Conservation (phyloP, 495 filamentous ascomycete genomes). For the Rhizodiscina lignyota region DNA sequence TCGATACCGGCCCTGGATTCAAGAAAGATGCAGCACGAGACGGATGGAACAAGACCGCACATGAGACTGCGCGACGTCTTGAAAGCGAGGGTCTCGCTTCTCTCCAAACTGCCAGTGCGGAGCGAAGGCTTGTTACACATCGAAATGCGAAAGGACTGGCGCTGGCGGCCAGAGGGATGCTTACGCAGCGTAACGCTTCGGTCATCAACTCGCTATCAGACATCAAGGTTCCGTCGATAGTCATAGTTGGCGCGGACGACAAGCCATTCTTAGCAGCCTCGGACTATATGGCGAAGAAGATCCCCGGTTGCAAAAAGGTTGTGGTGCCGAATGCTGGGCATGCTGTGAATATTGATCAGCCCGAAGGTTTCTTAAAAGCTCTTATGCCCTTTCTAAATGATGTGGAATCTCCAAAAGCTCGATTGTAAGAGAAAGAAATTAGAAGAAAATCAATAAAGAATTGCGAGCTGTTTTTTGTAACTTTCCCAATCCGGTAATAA, state of each 20-base stretch:
- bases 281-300: slow-evolving; percentile 13
- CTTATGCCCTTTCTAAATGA: slow-evolving; percentile 5
- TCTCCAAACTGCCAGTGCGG: slow-evolving; percentile 4
- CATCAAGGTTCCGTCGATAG: slow-evolving; percentile 8
- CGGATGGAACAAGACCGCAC: slow-evolving; percentile 10
- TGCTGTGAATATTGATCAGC: slow-evolving; percentile 12
- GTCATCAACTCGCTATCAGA: slow-evolving; percentile 9
- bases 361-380: slow-evolving; percentile 6
- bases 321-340: slow-evolving; percentile 10
- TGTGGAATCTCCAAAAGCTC: not conserved
- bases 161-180: slow-evolving; percentile 10
- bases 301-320: slow-evolving; percentile 9
- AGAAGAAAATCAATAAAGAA: no score
- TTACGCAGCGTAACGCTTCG: slow-evolving; percentile 6
- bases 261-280: slow-evolving; percentile 8
- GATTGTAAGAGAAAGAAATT: no score
- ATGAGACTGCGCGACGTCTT: slow-evolving; percentile 9
- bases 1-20: slow-evolving; percentile 14
- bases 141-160: slow-evolving; percentile 9
- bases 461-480: no score
- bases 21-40: slow-evolving; percentile 11
- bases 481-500: no score
- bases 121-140: slow-evolving; percentile 7
- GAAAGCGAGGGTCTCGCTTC: slow-evolving; percentile 6
- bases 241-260: slow-evolving; percentile 10